A percentile compares a stretch with the other conserved stretches of the same genome.
Conservation (phyloP, 2,329 filamentous ascomycete genomes). For the Pseudopyricularia javanii region DNA sequence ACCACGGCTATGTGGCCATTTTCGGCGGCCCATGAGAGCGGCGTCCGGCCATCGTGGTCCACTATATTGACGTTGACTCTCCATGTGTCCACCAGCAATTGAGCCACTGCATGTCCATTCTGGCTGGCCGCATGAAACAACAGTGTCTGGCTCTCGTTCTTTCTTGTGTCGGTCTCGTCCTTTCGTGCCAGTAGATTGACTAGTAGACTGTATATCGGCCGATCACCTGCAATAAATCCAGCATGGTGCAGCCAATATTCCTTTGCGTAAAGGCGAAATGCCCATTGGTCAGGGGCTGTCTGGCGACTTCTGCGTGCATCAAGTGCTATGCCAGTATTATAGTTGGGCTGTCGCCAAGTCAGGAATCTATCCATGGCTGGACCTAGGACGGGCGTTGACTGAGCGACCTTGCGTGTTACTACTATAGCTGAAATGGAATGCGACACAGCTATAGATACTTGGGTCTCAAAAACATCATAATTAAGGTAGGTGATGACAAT, state of each 20-base stretch:
- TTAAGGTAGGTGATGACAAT: constrained; percentile 17
- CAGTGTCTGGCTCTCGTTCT: neutral
- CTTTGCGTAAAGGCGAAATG: neutral
- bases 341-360: constrained; percentile 4
- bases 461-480: constrained; percentile 13
- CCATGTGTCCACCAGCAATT: neutral
- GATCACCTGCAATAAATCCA: neutral
- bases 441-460: constrained; percentile 6
- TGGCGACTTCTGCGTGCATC: neutral
- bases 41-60: neutral
- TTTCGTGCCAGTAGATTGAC: neutral
- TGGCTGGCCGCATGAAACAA: neutral
- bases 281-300: neutral
- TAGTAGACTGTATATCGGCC: neutral
- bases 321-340: constrained; percentile 3
- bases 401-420: constrained; percentile 12
- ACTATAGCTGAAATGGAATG: constrained; percentile 9
- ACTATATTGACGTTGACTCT: neutral
- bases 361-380: constrained; percentile 4
- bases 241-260: neutral
- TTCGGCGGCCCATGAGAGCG: neutral
- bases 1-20: neutral
- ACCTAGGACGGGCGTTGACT: constrained; percentile 4
- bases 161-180: neutral
- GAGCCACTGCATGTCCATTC: neutral